Evolutionary conservation across 371 early-diverging fungal genomes (phyloP).

Genomic region (Mortierella sp.): DNA sequence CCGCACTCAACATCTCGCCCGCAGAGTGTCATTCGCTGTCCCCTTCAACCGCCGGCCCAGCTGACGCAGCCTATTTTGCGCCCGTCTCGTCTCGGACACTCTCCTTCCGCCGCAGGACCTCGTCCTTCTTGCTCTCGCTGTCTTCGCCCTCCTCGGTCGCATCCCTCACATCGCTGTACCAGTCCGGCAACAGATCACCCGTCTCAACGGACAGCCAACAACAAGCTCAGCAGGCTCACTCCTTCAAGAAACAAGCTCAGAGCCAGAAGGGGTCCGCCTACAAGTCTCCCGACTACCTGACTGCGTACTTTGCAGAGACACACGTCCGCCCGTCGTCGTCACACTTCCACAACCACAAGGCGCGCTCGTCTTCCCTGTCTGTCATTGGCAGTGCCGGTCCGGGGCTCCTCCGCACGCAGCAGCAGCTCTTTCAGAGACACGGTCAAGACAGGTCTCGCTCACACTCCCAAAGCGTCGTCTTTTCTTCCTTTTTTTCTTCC

Average conservation of each 20-base stretch:
- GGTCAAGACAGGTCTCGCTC: conserved; percentile 40
- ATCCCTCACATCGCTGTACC: conserved; percentile 4
- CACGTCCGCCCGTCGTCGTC: neutral
- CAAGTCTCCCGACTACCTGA: conserved; percentile 50
- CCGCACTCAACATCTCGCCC: conserved; percentile 52
- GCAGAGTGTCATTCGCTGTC: conserved; percentile 55
- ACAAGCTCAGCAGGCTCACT: neutral
- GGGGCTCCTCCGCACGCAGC: neutral
- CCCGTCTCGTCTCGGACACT: conserved; percentile 17
- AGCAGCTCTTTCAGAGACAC: conserved; percentile 19
- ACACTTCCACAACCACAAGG: neutral
- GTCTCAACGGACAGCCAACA: conserved; percentile 2
- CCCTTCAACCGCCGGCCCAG: conserved; percentile 32
- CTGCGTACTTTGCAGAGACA: conserved; percentile 50
- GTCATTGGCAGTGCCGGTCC: neutral
- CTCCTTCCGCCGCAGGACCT: conserved; percentile 24
- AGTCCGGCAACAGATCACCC: neutral
- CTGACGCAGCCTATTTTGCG: conserved; percentile 34
- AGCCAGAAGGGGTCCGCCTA: neutral
- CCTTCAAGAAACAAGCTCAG: neutral
- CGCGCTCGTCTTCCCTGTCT: conserved; percentile 1
- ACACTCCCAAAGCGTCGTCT: conserved; percentile 12
- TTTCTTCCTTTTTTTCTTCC: neutral
- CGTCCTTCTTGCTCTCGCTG: conserved; percentile 32
- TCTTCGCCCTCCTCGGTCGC: conserved; percentile 25